Conservation (phyloP, 352 stramenopile genomes). For the Pythium dissimile region DNA sequence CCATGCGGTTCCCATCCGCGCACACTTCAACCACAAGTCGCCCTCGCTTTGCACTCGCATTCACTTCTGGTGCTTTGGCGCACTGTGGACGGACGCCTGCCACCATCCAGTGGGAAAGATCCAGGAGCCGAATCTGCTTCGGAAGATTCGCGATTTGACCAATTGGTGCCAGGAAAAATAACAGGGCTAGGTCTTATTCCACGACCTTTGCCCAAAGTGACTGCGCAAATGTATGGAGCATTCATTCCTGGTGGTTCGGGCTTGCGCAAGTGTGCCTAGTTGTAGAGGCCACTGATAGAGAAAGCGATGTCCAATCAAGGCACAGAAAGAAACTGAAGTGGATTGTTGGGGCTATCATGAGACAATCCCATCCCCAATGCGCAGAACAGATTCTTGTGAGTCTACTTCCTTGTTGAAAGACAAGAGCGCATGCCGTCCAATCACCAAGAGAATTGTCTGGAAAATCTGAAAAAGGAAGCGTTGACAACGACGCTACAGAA, state of each 20-base stretch:
- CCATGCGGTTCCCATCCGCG: neutral
- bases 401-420: neutral
- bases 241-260: neutral
- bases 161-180: slow-evolving; percentile 6
- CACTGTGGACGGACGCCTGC: slow-evolving; percentile 6
- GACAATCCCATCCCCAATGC: slow-evolving; percentile 19
- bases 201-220: neutral
- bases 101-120: slow-evolving; percentile 12
- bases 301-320: slow-evolving; percentile 2
- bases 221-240: slow-evolving; percentile 11
- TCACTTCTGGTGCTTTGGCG: slow-evolving; percentile 21
- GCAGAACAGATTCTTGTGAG: slow-evolving; percentile 20
- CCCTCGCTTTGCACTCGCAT: slow-evolving; percentile 13
- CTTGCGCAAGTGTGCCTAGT: slow-evolving; percentile 17
- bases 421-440: neutral
- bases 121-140: slow-evolving; percentile 8
- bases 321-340: slow-evolving; percentile 2
- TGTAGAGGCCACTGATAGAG: no score
- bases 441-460: neutral
- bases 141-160: slow-evolving; percentile 16
- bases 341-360: slow-evolving; percentile 8
- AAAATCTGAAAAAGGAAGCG: neutral
- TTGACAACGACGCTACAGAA: neutral
- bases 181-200: slow-evolving; percentile 1
- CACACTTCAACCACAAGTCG: slow-evolving; percentile 13